Evolutionary conservation across 306 rosid species (phyloP), one percentile per base, ranked within the genome.

Genomic region (Pyrus pyrifolia): DNA sequence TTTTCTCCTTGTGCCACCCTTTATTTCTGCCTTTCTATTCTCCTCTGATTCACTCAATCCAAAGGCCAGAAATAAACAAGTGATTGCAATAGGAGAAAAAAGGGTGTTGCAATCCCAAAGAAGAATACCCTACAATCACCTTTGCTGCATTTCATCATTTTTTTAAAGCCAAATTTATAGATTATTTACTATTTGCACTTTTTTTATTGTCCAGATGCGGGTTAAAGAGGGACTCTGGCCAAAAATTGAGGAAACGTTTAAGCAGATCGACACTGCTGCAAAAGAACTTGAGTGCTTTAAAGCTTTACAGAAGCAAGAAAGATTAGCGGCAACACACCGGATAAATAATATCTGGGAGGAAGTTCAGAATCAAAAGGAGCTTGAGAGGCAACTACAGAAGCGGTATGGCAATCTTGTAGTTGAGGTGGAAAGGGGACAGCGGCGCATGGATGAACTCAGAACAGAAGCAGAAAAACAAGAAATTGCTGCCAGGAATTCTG

Each of bases 291-390:
- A 93, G 82, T 93, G 96, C 87, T 93, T 91, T 79, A 85, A 84
- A 80, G 98, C 91, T 76, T 84, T 93, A 78, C 83, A 88, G 78
- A 93, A 86, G 85, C 97, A 93, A 87, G 98, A 93, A 88, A 88
- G 81, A 63, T 73, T 82, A 70, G 97, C 98, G 14, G 91, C 97
- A 49, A 79, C 96, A 4, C 92, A 91, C 86, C 81, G 98, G 79
- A 83, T 91, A 74, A 93, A 85, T 80, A 83, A 75, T 76, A 67
- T 91, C 2, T 86, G 91, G 92, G 87, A 85, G 40, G 97, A 91
- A 80, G 93, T 93, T 62, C 91, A 88, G 74, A 91, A 87, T 79
- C 98, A 93, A 77, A 93, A 88, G 87, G 97, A 89, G 81, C 96
- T 88, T 3, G 98, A 93, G 90, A 85, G 76, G 79, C 87, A 81